Evolutionary conservation across 345 rosid species (phyloP).

Genomic region (Syzygium oleosum): DNA sequence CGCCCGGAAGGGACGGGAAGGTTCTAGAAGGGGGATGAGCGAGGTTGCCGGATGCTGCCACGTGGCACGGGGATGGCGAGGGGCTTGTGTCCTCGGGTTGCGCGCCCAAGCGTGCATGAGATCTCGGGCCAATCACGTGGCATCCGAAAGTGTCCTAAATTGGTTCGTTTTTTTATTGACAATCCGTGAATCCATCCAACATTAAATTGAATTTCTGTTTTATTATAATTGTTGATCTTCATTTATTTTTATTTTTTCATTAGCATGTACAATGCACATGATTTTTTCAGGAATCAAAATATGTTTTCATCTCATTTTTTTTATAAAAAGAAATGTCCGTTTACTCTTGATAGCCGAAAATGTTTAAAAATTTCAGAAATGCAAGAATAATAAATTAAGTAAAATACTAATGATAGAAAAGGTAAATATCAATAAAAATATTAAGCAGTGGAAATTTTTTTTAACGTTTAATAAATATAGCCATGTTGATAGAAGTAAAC

Average conservation of each 20-base stretch:
- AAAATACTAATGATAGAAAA: not conserved
- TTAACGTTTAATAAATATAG: not conserved
- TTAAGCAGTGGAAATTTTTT: not conserved
- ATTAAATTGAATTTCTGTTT: not conserved
- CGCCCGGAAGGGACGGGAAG: not conserved
- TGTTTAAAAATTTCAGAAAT: not conserved
- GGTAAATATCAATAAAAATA: not conserved
- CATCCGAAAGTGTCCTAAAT: too few relatives aligned
- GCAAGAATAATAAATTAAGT: not conserved
- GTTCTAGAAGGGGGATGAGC: not conserved
- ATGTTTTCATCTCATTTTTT: not conserved
- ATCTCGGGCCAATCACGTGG: too few relatives aligned
- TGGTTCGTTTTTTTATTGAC: too few relatives aligned
- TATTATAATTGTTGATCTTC: fast-evolving
- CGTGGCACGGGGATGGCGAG: not conserved
- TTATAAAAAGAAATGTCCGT: not conserved
- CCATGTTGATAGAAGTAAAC: not conserved
- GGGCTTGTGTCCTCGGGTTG: too few relatives aligned
- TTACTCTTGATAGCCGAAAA: not conserved
- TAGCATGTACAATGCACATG: fast-evolving
- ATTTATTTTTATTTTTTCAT: not conserved
- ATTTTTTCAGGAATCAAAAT: not conserved
- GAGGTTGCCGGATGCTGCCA: not conserved
- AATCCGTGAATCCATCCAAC: too few relatives aligned
- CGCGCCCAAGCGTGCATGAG: too few relatives aligned